These are phyloP conservation scores for Mycena citricolor DNA, from an alignment of 1,284 basidiomycete species.

Conservation along the genomic window DNA sequence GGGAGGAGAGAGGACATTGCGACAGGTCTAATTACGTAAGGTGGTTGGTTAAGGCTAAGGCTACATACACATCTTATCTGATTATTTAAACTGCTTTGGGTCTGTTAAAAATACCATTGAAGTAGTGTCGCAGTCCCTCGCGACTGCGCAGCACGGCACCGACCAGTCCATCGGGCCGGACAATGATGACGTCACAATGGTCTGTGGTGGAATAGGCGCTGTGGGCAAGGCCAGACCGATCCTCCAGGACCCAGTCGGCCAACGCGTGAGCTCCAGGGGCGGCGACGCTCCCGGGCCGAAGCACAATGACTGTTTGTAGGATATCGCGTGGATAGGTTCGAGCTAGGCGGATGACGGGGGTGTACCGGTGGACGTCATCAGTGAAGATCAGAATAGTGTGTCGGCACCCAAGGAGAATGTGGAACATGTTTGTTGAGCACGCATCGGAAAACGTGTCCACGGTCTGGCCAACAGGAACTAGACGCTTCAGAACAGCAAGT, in stretches of 20 bases:
- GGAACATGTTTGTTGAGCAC: conserved; percentile 14
- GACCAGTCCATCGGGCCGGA: conserved; percentile 39
- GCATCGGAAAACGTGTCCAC: not conserved
- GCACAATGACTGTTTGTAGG: conserved; percentile 22
- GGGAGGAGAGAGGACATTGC: too few species aligned
- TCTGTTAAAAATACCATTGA: conserved; percentile 23
- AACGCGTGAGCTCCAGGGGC: conserved; percentile 2
- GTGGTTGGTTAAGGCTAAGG: too few species aligned
- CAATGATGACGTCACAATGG: conserved; percentile 28
- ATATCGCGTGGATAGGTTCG: conserved; percentile 4
- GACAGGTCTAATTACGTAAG: too few species aligned
- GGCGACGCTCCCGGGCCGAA: conserved; percentile 22
- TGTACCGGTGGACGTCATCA: conserved; percentile 17
- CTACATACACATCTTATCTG: too few species aligned
- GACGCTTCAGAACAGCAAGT: conserved; percentile 23
- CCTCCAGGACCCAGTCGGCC: conserved; percentile 36
- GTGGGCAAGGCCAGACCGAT: conserved; percentile 37
- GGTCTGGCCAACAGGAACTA: too few species aligned
- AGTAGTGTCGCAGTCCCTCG: conserved; percentile 33
- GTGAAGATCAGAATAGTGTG: conserved; percentile 23
- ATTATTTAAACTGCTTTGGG: too few species aligned
- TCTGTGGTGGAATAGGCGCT: conserved; percentile 34
- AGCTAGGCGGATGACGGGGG: conserved; percentile 5
- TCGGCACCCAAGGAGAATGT: conserved; percentile 9
- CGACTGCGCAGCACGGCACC: conserved; percentile 34